Conservation (phyloP, 2,329 filamentous ascomycete genomes). For the Fonsecaea erecta region DNA sequence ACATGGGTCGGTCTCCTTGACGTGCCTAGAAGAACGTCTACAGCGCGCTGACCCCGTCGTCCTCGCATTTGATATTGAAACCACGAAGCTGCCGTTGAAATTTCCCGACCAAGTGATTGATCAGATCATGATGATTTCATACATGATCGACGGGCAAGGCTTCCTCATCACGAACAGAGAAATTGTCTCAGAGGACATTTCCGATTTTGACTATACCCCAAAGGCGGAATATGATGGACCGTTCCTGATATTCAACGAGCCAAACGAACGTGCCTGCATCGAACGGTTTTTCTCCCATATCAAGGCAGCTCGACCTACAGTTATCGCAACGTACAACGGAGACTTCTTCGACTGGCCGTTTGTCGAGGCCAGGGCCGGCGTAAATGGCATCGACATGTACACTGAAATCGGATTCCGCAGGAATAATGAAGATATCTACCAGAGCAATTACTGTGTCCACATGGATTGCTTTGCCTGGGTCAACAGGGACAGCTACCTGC, state of each 20-base stretch:
- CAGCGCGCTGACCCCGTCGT: slow-evolving; percentile 95
- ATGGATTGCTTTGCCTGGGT: slow-evolving; percentile 99
- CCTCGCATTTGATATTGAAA: slow-evolving; percentile 99
- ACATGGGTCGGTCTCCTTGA: slow-evolving; percentile 83
- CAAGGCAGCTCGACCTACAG: slow-evolving; percentile 90
- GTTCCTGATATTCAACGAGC: slow-evolving; percentile 98
- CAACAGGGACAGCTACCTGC: slow-evolving; percentile 95
- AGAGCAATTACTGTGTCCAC: slow-evolving; percentile 93
- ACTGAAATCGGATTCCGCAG: slow-evolving; percentile 96
- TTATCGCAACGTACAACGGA: slow-evolving; percentile 99
- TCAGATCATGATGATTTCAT: slow-evolving; percentile 99
- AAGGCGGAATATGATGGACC: slow-evolving; percentile 93
- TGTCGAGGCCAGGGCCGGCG: slow-evolving; percentile 88
- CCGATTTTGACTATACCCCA: slow-evolving; percentile 97
- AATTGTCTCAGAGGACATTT: slow-evolving; percentile 95
- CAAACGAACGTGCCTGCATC: slow-evolving; percentile 83
- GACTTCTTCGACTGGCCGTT: slow-evolving; percentile 99
- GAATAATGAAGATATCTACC: slow-evolving; percentile 93
- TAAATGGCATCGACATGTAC: slow-evolving; percentile 99
- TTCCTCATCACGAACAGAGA: slow-evolving; percentile 98
- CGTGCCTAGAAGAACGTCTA: slow-evolving; percentile 82
- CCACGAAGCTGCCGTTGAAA: slow-evolving; percentile 91
- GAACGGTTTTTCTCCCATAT: slow-evolving; percentile 95
- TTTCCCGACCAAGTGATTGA: slow-evolving; percentile 94
- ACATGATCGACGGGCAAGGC: slow-evolving; percentile 99